A percentile compares a stretch with the other conserved stretches of the same genome.
Evolutionary conservation across 306 rosid genomes (phyloP).

Genomic region (Calophaca sinica): DNA sequence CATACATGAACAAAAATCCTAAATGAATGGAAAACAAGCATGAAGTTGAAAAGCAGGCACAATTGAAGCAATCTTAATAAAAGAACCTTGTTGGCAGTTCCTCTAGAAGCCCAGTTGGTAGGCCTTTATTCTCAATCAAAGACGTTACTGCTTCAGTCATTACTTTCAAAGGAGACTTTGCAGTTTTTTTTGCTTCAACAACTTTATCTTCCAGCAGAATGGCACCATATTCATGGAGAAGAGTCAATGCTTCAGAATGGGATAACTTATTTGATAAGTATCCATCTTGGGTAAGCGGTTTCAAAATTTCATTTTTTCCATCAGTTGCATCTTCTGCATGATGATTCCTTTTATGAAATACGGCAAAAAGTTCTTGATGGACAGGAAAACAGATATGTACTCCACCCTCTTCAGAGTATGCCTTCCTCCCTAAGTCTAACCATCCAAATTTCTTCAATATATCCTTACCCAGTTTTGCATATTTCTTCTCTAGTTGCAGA

Average conservation of each 20-base stretch:
- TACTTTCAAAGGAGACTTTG: conserved; percentile 73
- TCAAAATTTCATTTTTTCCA: conserved; percentile 49
- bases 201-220: conserved; percentile 60
- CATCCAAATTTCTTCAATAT: conserved; percentile 88
- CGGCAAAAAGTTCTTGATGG: conserved; percentile 52
- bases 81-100: conserved; percentile 86
- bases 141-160: conserved; percentile 72
- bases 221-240: conserved; percentile 72
- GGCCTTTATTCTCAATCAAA: conserved; percentile 68
- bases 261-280: conserved; percentile 51
- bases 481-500: conserved; percentile 71
- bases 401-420: conserved; percentile 66
- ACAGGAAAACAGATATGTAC: conserved; percentile 79
- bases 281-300: conserved; percentile 49
- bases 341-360: conserved; percentile 53
- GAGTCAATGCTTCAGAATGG: conserved; percentile 59
- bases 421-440: conserved; percentile 86
- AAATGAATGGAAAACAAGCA: conserved; percentile 47
- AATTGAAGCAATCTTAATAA: conserved; percentile 33
- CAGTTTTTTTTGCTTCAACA: conserved; percentile 61
- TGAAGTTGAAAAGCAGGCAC: conserved; percentile 29
- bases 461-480: conserved; percentile 87
- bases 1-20: conserved; percentile 23
- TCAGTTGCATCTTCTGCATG: conserved; percentile 47
- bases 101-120: conserved; percentile 67